Evolutionary conservation across 1,139 yeast genomes (phyloP), one percentile per base, ranked within the genome.

Genomic region (Geotrichum europaeum): DNA sequence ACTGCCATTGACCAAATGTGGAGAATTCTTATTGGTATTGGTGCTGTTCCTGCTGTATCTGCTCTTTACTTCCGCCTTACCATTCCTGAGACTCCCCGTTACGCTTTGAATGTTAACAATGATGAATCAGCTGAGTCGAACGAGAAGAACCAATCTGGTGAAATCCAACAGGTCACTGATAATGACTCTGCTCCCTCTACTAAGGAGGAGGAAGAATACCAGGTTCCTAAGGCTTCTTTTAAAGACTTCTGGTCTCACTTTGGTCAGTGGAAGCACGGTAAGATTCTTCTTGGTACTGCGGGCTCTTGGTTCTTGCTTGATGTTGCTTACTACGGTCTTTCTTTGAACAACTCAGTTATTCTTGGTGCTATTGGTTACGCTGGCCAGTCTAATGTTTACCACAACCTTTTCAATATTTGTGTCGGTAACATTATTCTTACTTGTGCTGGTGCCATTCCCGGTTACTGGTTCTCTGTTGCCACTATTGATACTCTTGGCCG

Each of bases 271-370:
- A 89, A 81, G 76, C 87, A 90, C 76, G 86, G 89, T 77, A 88
- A 87, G 79, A 84, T 62, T 86, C 80, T 94, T 69, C 68, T 94
- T 60, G 99, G 98, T 74, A 92, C 99, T 69, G 96, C 97, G 67
- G 95, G 92, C 75, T 86, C 96, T 57, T 94, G 99, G 99, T 92
- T 92, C 80, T 81, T 86, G 79, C 83, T 92, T 76, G 99, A 94
- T 81, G 89, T 94, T 73, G 97, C 97, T 64, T 91, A 85, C 81
- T 94, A 94, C 75, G 87, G 95, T 77, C 84, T 86, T 76, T 84
- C 96, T 67, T 89, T 92, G 71, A 83, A 65, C 78, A 87, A 69
- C 84, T 88, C 71, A 85, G 96, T 77, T 87, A 92, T 70, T 95
- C 87, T 90, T 75, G 81, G 84, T 72, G 83, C 96, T 57, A 90